phyloP scores from a whole-genome alignment of 352 stramenopile species.

The Phytophthora vignae region DNA sequence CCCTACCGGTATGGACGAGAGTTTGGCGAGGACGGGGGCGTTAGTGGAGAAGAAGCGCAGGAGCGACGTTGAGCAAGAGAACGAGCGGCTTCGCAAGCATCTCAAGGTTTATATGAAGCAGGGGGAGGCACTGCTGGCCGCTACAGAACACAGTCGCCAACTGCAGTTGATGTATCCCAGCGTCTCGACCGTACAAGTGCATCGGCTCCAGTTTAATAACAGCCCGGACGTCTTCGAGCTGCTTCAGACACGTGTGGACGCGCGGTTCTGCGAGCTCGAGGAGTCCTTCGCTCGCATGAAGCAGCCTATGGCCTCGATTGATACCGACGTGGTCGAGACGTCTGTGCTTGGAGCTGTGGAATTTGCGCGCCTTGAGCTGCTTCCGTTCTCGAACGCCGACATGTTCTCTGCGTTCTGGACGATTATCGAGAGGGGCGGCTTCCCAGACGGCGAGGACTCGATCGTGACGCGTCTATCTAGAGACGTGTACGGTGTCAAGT shows the following conservation, averaged over 20 bases:
- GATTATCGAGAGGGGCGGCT: slow-evolving; percentile 8
- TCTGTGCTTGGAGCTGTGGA: slow-evolving; percentile 1
- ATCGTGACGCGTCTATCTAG: slow-evolving; percentile 10
- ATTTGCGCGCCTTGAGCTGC: slow-evolving; percentile 8
- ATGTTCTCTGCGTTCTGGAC: slow-evolving; percentile 12
- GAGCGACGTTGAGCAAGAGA: not conserved
- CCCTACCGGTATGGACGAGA: too few species aligned
- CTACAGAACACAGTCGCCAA: too few species aligned
- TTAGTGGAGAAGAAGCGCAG: not conserved
- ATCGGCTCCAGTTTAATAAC: not conserved
- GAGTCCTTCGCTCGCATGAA: not conserved
- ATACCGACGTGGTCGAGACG: slow-evolving; percentile 7
- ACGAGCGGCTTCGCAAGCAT: not conserved
- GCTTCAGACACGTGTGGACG: slow-evolving; percentile 19
- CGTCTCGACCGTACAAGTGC: too few species aligned
- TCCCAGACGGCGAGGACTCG: slow-evolving; percentile 11
- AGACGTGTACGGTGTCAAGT: slow-evolving; percentile 14
- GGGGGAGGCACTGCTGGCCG: not conserved
- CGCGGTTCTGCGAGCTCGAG: slow-evolving; percentile 15
- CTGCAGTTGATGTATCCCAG: too few species aligned
- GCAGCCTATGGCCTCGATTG: slow-evolving; percentile 4
- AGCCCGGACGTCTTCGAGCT: slow-evolving; percentile 14
- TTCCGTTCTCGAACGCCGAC: slow-evolving; percentile 17
- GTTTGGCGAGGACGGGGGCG: too few species aligned
- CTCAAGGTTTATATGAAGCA: not conserved